These are phyloP conservation scores for Candida dubliniensis DNA, from an alignment of 1,139 yeast genomes.

Conservation along the genomic window DNA sequence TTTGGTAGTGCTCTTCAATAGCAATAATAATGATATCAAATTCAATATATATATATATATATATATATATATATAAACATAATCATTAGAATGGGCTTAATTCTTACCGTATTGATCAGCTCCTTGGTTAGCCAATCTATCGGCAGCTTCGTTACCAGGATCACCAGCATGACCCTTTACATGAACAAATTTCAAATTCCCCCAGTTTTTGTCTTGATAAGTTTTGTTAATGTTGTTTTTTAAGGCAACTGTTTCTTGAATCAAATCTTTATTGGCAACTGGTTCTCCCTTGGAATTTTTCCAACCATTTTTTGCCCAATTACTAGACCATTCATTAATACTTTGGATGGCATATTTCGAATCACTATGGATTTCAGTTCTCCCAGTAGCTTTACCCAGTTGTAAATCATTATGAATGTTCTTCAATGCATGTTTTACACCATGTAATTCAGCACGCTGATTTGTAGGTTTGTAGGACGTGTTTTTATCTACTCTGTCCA, in stretches of 20 bases:
- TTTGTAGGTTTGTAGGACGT: constrained; percentile 54
- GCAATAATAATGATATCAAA: too few relatives aligned
- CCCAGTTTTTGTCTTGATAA: constrained; percentile 29
- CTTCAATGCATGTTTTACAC: constrained; percentile 57
- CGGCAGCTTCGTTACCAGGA: constrained; percentile 78
- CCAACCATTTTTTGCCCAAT: constrained; percentile 60
- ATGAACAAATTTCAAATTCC: constrained; percentile 46
- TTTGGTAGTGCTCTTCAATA: too few relatives aligned
- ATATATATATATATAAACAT: too few relatives aligned
- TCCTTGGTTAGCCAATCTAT: constrained; percentile 68
- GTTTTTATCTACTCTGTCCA: constrained; percentile 27
- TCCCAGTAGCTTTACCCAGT: constrained; percentile 10
- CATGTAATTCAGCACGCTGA: constrained; percentile 77
- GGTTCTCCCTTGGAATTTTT: constrained; percentile 38
- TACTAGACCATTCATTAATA: constrained; percentile 49
- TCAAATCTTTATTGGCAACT: constrained; percentile 55
- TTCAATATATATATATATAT: too few relatives aligned
- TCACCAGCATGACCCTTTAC: constrained; percentile 74
- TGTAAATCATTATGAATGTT: constrained; percentile 28
- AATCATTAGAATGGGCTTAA: too few relatives aligned
- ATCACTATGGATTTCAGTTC: constrained; percentile 50
- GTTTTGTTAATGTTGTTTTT: constrained; percentile 28
- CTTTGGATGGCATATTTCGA: constrained; percentile 55
- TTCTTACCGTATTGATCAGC: constrained; percentile 33
- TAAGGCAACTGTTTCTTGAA: constrained; percentile 29